A percentile compares a stretch with the other conserved stretches of the same genome.
These are phyloP conservation scores for Inga laurina DNA, from an alignment of 306 rosid species.

Conservation along the genomic window DNA sequence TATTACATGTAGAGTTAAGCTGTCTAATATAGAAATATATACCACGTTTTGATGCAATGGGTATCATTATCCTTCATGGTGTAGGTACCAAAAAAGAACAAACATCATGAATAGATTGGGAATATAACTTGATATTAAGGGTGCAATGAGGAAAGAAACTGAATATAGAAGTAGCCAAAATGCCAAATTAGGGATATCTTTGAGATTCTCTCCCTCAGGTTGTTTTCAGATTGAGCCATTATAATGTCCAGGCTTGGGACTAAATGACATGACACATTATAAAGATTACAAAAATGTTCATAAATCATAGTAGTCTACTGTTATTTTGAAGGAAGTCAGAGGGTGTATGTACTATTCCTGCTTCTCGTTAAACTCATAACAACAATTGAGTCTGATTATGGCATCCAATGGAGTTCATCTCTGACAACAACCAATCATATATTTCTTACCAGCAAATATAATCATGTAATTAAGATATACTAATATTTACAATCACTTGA, in stretches of 20 bases:
- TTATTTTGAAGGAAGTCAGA: background rate
- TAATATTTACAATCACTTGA: background rate
- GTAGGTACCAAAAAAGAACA: background rate
- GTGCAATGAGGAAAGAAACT: background rate
- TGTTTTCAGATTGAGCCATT: background rate
- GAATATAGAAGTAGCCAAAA: background rate
- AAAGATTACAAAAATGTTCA: background rate
- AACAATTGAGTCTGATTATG: background rate
- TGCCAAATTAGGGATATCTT: background rate
- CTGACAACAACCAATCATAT: background rate
- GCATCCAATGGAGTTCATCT: background rate
- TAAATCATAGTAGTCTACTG: too few species aligned
- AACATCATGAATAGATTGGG: background rate
- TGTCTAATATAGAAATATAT: background rate
- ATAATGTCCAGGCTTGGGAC: background rate
- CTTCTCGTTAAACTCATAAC: too few species aligned
- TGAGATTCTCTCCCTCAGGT: background rate
- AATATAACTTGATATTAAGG: background rate
- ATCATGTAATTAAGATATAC: conserved; percentile 12
- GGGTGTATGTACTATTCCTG: background rate
- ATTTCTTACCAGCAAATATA: background rate
- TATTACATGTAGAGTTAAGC: background rate
- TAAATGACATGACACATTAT: background rate
- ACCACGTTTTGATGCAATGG: background rate
- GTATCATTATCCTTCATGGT: background rate